Evolutionary conservation across 192 early-diverging fungal species (phyloP).

Genomic region (Backusella parvicylindrica): DNA sequence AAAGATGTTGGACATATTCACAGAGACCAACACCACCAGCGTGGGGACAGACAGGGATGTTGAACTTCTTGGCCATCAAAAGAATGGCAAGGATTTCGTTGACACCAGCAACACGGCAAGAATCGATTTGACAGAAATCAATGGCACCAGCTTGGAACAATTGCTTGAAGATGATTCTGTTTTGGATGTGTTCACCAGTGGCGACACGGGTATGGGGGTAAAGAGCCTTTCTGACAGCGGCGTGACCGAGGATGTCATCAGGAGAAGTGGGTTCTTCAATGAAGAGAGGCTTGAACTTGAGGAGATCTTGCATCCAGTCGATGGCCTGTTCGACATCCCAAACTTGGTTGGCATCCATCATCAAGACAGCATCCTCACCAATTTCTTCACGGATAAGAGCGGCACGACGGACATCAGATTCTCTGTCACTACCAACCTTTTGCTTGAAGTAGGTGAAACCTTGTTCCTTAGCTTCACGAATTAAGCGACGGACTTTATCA

Average conservation of each 20-base stretch:
- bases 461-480: slow-evolving; percentile 35
- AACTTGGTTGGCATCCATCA: slow-evolving; percentile 50
- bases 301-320: slow-evolving; percentile 41
- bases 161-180: slow-evolving; percentile 40
- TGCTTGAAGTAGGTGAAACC: slow-evolving; percentile 48
- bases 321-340: slow-evolving; percentile 48
- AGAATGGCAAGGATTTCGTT: slow-evolving; percentile 38
- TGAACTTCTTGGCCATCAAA: slow-evolving; percentile 40
- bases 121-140: slow-evolving; percentile 39
- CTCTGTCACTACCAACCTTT: slow-evolving; percentile 38
- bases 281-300: slow-evolving; percentile 41
- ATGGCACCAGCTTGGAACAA: slow-evolving; percentile 39
- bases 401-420: slow-evolving; percentile 37
- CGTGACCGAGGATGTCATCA: slow-evolving; percentile 40
- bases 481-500: slow-evolving; percentile 33
- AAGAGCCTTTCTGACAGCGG: slow-evolving; percentile 35
- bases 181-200: slow-evolving; percentile 40
- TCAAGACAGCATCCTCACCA: slow-evolving; percentile 38
- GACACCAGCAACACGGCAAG: slow-evolving; percentile 38
- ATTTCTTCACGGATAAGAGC: slow-evolving; percentile 40
- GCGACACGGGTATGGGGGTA: slow-evolving; percentile 31
- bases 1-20: slow-evolving; percentile 38
- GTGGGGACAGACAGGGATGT: slow-evolving; percentile 35
- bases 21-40: slow-evolving; percentile 42
- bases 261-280: slow-evolving; percentile 46